A percentile compares a stretch with the other conserved stretches of the same genome.
These are phyloP conservation scores for Ciborinia camelliae DNA, from an alignment of 2,329 filamentous ascomycete species.

Conservation along the genomic window DNA sequence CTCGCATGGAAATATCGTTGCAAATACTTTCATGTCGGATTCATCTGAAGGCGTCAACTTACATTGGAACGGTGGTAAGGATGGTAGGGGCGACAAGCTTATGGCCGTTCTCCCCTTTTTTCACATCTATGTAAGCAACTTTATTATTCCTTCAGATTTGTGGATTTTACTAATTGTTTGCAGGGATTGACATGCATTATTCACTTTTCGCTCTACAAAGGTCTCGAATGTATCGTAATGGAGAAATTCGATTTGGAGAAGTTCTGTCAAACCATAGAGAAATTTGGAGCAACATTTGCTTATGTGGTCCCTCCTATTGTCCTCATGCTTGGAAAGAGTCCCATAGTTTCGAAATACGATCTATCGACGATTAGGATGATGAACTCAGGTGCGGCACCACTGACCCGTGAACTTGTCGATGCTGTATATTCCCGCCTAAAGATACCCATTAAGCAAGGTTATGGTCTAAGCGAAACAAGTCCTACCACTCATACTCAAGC, in stretches of 20 bases:
- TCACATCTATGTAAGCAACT: slow-evolving; percentile 73
- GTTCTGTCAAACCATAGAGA: slow-evolving; percentile 74
- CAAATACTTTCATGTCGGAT: slow-evolving; percentile 62
- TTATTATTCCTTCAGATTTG: neutral
- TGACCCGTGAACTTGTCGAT: slow-evolving; percentile 76
- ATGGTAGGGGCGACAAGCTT: slow-evolving; percentile 66
- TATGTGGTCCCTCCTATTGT: slow-evolving; percentile 86
- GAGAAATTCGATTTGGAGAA: slow-evolving; percentile 76
- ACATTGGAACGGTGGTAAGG: slow-evolving; percentile 53
- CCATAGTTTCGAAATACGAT: slow-evolving; percentile 75
- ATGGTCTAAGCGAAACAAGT: slow-evolving; percentile 83
- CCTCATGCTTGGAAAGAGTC: slow-evolving; percentile 75
- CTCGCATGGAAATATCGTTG: slow-evolving; percentile 75
- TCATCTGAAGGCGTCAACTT: slow-evolving; percentile 54
- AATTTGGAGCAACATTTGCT: slow-evolving; percentile 68
- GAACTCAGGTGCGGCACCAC: slow-evolving; percentile 82
- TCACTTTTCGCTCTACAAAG: slow-evolving; percentile 63
- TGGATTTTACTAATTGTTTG: slow-evolving; percentile 8
- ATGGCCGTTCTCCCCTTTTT: slow-evolving; percentile 84
- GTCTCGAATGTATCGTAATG: slow-evolving; percentile 67
- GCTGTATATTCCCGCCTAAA: slow-evolving; percentile 70
- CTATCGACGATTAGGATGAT: slow-evolving; percentile 75
- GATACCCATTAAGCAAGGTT: slow-evolving; percentile 85
- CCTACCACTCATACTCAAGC: slow-evolving; percentile 73
- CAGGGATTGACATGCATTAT: slow-evolving; percentile 69